Conservation (phyloP, 306 rosid genomes). For the Cicer judaicum region DNA sequence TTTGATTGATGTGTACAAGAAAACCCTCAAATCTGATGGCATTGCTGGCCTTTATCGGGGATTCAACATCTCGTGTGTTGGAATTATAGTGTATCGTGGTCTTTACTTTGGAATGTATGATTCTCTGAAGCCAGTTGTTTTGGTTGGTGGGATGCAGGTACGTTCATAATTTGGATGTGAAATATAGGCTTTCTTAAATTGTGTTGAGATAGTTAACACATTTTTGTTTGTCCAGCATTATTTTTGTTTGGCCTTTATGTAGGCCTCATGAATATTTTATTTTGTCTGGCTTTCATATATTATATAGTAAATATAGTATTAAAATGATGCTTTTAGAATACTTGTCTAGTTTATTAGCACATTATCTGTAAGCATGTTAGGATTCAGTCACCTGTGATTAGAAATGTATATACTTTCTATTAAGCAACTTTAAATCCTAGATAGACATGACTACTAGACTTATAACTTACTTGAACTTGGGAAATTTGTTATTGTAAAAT, state of each 20-base stretch:
- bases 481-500: background rate
- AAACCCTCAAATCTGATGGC: conserved; percentile 82
- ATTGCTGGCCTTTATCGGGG: conserved; percentile 89
- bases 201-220: background rate
- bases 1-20: conserved; percentile 77
- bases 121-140: conserved; percentile 83
- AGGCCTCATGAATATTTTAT: background rate
- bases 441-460: background rate
- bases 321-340: background rate
- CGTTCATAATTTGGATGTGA: conserved; percentile 26
- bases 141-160: conserved; percentile 81
- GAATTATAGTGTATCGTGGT: conserved; percentile 90
- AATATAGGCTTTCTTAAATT: background rate
- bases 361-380: background rate
- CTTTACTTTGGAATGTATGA: conserved; percentile 92
- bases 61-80: conserved; percentile 78
- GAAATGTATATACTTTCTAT: background rate
- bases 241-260: conserved; percentile 14
- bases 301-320: too few relatives aligned
- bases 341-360: conserved; percentile 1
- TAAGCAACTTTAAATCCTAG: background rate
- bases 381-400: background rate
- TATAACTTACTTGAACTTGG: background rate
- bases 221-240: background rate
- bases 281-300: background rate